A percentile compares a stretch with the other conserved stretches of the same genome.
Evolutionary conservation across 192 early-diverging fungal genomes (phyloP).

Genomic region (Kappamyces sp.): DNA sequence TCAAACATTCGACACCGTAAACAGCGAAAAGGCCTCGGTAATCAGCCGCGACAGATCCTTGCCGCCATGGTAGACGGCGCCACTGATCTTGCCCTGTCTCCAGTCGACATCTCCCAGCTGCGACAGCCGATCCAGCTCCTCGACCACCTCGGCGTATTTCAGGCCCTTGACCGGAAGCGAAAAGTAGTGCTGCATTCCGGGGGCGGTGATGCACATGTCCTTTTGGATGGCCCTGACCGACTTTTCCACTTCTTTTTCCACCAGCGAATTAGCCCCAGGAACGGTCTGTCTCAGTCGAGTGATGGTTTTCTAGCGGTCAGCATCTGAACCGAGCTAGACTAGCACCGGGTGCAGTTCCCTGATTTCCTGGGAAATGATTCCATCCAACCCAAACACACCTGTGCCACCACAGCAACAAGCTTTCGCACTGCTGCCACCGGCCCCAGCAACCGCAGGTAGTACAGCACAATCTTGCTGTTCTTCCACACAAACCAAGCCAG

Average conservation of each 20-base stretch:
- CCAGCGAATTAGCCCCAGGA: slow-evolving; percentile 51
- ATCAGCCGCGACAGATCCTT: slow-evolving; percentile 67
- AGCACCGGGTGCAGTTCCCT: no score
- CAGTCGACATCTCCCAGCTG: slow-evolving; percentile 65
- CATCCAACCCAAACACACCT: no score
- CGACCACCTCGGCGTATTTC: slow-evolving; percentile 45
- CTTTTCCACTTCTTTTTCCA: slow-evolving; percentile 74
- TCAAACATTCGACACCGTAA: slow-evolving; percentile 66
- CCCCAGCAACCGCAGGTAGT: no score
- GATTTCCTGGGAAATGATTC: no score
- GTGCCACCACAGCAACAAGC: no score
- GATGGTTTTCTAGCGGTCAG: slow-evolving; percentile 5
- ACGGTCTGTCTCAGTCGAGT: slow-evolving; percentile 2
- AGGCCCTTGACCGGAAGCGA: slow-evolving; percentile 63
- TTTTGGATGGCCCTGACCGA: slow-evolving; percentile 73
- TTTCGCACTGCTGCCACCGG: no score
- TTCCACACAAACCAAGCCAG: no score
- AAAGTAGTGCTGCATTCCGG: slow-evolving; percentile 56
- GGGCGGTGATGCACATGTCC: slow-evolving; percentile 59
- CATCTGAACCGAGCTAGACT: no score
- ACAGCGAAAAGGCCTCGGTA: slow-evolving; percentile 76
- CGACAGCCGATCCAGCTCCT: slow-evolving; percentile 34
- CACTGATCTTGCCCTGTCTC: slow-evolving; percentile 79
- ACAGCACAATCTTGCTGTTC: no score
- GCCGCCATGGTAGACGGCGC: slow-evolving; percentile 91